Evolutionary conservation across 345 rosid species (phyloP), one percentile per base, ranked within the genome.

Genomic region (Arabis hirsuta): DNA sequence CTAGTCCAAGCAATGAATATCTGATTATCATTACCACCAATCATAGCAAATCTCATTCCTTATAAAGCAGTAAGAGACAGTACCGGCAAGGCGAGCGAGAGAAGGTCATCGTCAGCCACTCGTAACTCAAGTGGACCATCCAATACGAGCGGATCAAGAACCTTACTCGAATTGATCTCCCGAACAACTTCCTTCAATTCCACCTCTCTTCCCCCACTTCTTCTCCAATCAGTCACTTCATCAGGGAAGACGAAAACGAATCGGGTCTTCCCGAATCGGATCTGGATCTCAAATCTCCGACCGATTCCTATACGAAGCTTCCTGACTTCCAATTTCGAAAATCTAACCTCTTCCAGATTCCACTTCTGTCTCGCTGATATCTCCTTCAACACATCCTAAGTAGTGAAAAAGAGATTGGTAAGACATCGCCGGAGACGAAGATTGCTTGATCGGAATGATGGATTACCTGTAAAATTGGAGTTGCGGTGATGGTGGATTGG

Each of bases 71-170:
- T 0, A 41, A 59, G 10, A 2, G 53, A 9, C 7, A 12, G 16
- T 73, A 89, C 94, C 88, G 92, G 90, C 67, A 88, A 74, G 22
- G 56, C 12, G 53, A 90, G 81, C 6, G 90, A 83, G 69, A 87
- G 76, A 7, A 24, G 67, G 46, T 74, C 71, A 69, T 67, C 73
- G 16, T 79, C 81, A 12, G 57, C 71, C 11, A 84, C 84, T 66
- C 76, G 80, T 60, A 90, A 64, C 83, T 84, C 94, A 58, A 88
- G 77, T 19, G 91, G 94, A 65, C 97, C 97, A 31, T 84, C 80
- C 75, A 88, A 36, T 47, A 84, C 76, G 61, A 86, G 47, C 42
- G 89, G 66, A 55, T 69, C 80, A 16, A 90, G 83, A 22, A 68
- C 71, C n/a, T 85, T 73, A 7, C 26, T 8, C 20, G 86, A 77